These are phyloP conservation scores for Boletus sp. DNA, from an alignment of 768 basidiomycete species.

Conservation along the genomic window DNA sequence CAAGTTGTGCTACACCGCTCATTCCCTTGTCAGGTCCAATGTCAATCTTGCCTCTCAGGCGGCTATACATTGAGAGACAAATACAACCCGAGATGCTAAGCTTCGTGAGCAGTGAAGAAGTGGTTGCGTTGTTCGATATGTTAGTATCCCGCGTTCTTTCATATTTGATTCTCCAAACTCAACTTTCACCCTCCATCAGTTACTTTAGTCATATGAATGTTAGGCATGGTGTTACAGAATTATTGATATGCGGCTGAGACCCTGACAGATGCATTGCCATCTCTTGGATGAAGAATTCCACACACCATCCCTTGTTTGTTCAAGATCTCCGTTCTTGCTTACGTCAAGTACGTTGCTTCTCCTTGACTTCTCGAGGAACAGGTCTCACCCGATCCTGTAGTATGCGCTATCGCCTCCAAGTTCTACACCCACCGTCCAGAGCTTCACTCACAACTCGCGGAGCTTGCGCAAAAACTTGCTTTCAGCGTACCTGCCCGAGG, in stretches of 20 bases:
- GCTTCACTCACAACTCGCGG: constrained; percentile 73
- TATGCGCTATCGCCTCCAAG: constrained; percentile 92
- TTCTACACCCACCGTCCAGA: constrained; percentile 84
- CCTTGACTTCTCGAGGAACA: neutral
- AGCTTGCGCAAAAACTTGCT: constrained; percentile 83
- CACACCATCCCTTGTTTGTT: constrained; percentile 91
- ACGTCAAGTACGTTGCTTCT: constrained; percentile 70
- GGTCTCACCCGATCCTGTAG: constrained; percentile 39
- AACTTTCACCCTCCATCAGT: constrained; percentile 35
- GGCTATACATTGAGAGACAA: constrained; percentile 84
- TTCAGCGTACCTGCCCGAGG: constrained; percentile 84
- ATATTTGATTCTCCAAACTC: constrained; percentile 1
- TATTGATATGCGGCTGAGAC: constrained; percentile 6
- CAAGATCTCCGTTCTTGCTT: constrained; percentile 90
- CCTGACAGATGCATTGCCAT: constrained; percentile 66
- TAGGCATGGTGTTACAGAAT: constrained; percentile 29
- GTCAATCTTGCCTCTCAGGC: constrained; percentile 80
- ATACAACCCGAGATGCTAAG: constrained; percentile 92
- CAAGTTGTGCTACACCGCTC: neutral
- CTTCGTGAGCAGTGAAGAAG: constrained; percentile 86
- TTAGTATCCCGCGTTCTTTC: constrained; percentile 38
- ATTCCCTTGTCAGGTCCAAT: constrained; percentile 62
- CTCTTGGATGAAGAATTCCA: constrained; percentile 87
- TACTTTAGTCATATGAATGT: constrained; percentile 79
- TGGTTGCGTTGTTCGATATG: constrained; percentile 90